Conservation (phyloP, 257 asterid species). For the Gentiana dahurica region DNA sequence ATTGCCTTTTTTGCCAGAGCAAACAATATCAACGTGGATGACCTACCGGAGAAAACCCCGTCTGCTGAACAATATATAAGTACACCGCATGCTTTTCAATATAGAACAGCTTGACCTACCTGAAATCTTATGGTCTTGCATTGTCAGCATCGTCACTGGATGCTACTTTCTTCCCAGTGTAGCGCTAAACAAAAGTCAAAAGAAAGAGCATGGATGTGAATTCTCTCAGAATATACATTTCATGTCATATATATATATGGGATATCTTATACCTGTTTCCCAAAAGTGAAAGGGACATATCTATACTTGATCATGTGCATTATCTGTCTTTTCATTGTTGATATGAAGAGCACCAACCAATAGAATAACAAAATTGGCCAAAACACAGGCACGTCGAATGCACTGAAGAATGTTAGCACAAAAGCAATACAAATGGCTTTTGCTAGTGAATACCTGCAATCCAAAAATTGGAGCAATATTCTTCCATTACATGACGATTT, state of each 20-base stretch:
- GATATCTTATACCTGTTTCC: slow-evolving; percentile 61
- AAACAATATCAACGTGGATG: slow-evolving; percentile 1
- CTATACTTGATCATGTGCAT: slow-evolving; percentile 93
- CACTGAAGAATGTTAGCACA: slow-evolving; percentile 84
- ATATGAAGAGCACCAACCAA: slow-evolving; percentile 71
- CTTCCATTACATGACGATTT: not conserved
- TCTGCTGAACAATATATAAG: slow-evolving; percentile 18
- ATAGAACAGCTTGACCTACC: slow-evolving; percentile 24
- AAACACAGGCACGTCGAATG: slow-evolving; percentile 93
- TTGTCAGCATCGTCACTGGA: slow-evolving; percentile 45
- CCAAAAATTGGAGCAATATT: slow-evolving; percentile 6
- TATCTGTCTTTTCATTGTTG: slow-evolving; percentile 97
- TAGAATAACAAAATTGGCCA: slow-evolving; percentile 97
- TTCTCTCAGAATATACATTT: too few relatives aligned
- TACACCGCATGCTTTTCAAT: slow-evolving; percentile 20
- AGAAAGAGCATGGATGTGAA: not conserved
- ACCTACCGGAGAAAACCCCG: slow-evolving; percentile 1
- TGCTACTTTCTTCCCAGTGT: slow-evolving; percentile 59
- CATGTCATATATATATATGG: not conserved
- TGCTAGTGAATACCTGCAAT: slow-evolving; percentile 73
- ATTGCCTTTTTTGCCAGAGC: slow-evolving; percentile 1
- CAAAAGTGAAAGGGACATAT: slow-evolving; percentile 89
- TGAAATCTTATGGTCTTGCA: slow-evolving; percentile 39
- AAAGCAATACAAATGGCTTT: slow-evolving; percentile 76
- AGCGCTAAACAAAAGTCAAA: slow-evolving; percentile 47